A percentile compares a stretch with the other conserved stretches of the same genome.
phyloP scores from a whole-genome alignment of 805 yeast species.

The Myxozyma sirexii region DNA sequence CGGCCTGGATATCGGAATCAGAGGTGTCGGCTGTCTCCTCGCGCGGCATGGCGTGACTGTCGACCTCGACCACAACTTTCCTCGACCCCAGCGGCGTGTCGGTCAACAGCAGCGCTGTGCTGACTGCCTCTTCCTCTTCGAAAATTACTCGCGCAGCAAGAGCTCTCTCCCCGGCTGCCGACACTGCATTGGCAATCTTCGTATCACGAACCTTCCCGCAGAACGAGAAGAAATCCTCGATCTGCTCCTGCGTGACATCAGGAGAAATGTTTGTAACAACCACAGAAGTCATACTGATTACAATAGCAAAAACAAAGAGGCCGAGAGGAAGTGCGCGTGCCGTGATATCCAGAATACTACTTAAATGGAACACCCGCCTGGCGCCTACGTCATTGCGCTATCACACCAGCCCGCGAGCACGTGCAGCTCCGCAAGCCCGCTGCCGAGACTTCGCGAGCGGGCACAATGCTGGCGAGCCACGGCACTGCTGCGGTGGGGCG shows the following conservation, averaged over 20 bases:
- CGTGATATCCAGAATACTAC: too few relatives aligned
- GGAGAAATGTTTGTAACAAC: conserved; percentile 61
- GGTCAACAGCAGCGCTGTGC: conserved; percentile 68
- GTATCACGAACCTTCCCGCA: conserved; percentile 59
- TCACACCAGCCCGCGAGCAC: too few relatives aligned
- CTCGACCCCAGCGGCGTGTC: conserved; percentile 73
- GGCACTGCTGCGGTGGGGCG: too few relatives aligned
- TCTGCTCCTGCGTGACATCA: conserved; percentile 52
- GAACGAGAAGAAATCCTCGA: conserved; percentile 70
- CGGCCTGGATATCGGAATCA: conserved; percentile 21
- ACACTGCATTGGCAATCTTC: conserved; percentile 16
- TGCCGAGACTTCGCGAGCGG: too few relatives aligned
- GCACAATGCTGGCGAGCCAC: too few relatives aligned
- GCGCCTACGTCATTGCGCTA: not conserved
- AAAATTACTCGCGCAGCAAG: conserved; percentile 56
- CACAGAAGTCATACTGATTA: conserved; percentile 42
- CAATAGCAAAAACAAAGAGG: not conserved
- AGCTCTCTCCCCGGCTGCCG: conserved; percentile 41
- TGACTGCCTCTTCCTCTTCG: conserved; percentile 60
- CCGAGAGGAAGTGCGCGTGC: not conserved
- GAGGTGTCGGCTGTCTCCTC: conserved; percentile 29
- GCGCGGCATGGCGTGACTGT: conserved; percentile 39
- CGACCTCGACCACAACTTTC: conserved; percentile 51
- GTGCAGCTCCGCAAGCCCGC: too few relatives aligned
- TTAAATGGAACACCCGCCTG: not conserved